phyloP scores from a whole-genome alignment of 805 yeast genomes.

The Saturnispora halmiae region DNA sequence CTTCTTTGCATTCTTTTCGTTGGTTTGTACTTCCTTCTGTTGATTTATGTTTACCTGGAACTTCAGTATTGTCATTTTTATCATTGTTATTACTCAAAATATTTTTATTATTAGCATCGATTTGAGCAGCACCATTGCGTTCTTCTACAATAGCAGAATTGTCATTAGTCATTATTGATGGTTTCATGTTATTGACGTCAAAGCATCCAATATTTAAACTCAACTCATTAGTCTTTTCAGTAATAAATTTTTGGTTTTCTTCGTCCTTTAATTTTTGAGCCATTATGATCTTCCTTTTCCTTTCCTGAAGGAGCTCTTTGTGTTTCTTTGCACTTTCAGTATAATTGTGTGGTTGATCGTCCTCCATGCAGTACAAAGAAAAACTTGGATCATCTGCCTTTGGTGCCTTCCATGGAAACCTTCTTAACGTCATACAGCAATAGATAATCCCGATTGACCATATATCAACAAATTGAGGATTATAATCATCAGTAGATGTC shows the following conservation, averaged over 20 bases:
- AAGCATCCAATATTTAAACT: neutral
- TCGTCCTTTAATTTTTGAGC: constrained; percentile 20
- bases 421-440: constrained; percentile 77
- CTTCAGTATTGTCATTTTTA: neutral
- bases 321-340: constrained; percentile 63
- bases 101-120: too few species aligned
- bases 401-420: constrained; percentile 87
- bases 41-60: too few species aligned
- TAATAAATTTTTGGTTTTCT: constrained; percentile 7
- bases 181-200: neutral
- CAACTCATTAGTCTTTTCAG: constrained; percentile 1
- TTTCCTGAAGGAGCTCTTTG: constrained; percentile 49
- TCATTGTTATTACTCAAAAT: neutral
- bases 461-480: constrained; percentile 70
- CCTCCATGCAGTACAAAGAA: constrained; percentile 52
- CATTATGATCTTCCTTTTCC: constrained; percentile 40
- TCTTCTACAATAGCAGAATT: too few species aligned
- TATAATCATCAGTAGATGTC: constrained; percentile 43
- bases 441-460: constrained; percentile 82
- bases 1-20: too few species aligned
- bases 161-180: too few species aligned
- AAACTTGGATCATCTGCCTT: constrained; percentile 60
- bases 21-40: too few species aligned
- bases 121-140: neutral
- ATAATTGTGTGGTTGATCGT: constrained; percentile 74